Conservation (phyloP, 2,329 filamentous ascomycete species). For the Xylaria sp. region DNA sequence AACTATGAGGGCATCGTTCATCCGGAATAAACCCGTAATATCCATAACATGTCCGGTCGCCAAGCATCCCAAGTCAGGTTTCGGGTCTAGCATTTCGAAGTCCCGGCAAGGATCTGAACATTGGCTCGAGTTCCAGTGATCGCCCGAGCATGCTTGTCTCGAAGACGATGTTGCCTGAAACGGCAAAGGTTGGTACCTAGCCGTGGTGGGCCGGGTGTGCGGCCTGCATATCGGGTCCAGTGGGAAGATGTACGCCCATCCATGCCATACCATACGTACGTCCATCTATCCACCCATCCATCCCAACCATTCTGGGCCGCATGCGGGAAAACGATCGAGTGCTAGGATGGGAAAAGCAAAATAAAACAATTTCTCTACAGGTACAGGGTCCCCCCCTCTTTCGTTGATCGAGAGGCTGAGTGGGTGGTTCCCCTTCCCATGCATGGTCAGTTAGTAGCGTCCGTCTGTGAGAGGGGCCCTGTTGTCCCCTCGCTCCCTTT, state of each 20-base stretch:
- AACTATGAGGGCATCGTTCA: slow-evolving; percentile 26
- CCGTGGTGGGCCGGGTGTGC: slow-evolving; percentile 49
- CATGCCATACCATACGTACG: neutral
- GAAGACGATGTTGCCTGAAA: slow-evolving; percentile 45
- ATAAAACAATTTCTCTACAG: slow-evolving; percentile 1
- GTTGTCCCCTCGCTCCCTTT: slow-evolving; percentile 13
- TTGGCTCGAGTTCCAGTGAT: slow-evolving; percentile 51
- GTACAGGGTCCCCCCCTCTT: slow-evolving; percentile 29
- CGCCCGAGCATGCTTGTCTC: slow-evolving; percentile 48
- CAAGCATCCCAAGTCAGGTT: slow-evolving; percentile 30
- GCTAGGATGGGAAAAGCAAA: slow-evolving; percentile 27
- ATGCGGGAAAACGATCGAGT: slow-evolving; percentile 48
- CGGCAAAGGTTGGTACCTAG: slow-evolving; percentile 45
- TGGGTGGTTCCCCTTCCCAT: slow-evolving; percentile 40
- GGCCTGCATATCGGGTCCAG: slow-evolving; percentile 48
- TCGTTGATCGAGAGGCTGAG: slow-evolving; percentile 48
- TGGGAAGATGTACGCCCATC: slow-evolving; percentile 38
- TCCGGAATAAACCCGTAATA: slow-evolving; percentile 39
- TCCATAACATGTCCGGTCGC: slow-evolving; percentile 35
- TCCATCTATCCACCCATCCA: too few species aligned
- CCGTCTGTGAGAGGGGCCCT: slow-evolving; percentile 4
- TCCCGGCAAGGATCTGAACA: slow-evolving; percentile 46
- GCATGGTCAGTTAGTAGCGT: slow-evolving; percentile 31
- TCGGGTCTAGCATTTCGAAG: slow-evolving; percentile 20
- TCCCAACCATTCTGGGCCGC: slow-evolving; percentile 42